phyloP scores from a whole-genome alignment of 1,284 basidiomycete species.

The Pholiota adiposa region DNA sequence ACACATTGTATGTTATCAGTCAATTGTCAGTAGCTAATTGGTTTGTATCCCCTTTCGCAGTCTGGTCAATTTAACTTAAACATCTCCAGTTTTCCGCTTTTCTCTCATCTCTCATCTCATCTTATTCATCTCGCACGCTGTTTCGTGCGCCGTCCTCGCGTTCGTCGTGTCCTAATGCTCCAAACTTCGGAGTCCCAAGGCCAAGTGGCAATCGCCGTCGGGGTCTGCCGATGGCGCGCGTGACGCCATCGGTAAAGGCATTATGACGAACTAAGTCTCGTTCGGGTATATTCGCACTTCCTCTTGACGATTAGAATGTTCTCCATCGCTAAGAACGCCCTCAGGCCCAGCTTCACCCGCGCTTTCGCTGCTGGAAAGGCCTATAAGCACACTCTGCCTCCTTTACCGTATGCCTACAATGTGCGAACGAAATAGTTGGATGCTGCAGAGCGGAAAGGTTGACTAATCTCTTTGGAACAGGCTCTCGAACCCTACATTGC shows the following conservation, averaged over 20 bases:
- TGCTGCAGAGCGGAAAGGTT: neutral
- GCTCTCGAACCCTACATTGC: slow-evolving; percentile 82
- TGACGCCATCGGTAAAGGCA: neutral
- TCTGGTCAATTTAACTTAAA: too few relatives aligned
- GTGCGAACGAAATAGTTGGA: slow-evolving; percentile 37
- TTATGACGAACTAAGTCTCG: neutral
- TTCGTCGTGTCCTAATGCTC: too few relatives aligned
- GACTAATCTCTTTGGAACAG: slow-evolving; percentile 30
- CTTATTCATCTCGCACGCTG: too few relatives aligned
- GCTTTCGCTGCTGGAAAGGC: slow-evolving; percentile 41
- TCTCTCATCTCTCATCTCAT: too few relatives aligned
- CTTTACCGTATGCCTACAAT: slow-evolving; percentile 91
- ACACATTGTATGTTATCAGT: too few relatives aligned
- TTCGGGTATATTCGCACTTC: slow-evolving; percentile 5
- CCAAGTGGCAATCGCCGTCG: too few relatives aligned
- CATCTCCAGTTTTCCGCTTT: too few relatives aligned
- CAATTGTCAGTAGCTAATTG: too few relatives aligned
- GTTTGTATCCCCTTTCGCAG: too few relatives aligned
- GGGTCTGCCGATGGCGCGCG: neutral
- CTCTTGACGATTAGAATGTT: slow-evolving; percentile 42
- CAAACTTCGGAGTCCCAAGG: too few relatives aligned
- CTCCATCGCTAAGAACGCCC: slow-evolving; percentile 43
- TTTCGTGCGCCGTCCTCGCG: too few relatives aligned
- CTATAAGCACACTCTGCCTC: slow-evolving; percentile 75
- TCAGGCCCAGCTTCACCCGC: slow-evolving; percentile 46